phyloP scores from a whole-genome alignment of 2,329 filamentous ascomycete species.

The Clonostachys chloroleuca region DNA sequence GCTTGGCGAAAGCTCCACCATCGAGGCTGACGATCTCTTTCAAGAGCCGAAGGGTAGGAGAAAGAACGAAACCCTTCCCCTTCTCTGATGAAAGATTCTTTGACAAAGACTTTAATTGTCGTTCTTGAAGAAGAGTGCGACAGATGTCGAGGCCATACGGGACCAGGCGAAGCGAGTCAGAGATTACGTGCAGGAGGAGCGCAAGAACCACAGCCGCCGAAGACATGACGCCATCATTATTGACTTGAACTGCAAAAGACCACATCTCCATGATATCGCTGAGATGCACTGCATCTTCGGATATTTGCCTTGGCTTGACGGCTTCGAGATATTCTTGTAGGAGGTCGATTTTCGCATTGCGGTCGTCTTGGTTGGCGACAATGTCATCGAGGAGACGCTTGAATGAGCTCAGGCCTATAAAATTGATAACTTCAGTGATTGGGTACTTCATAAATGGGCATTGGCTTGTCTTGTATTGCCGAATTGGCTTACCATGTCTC shows the following conservation, averaged over 20 bases:
- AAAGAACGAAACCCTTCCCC: slow-evolving; percentile 82
- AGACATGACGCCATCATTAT: slow-evolving; percentile 77
- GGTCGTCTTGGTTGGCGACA: slow-evolving; percentile 39
- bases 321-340: slow-evolving; percentile 65
- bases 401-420: slow-evolving; percentile 60
- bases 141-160: slow-evolving; percentile 74
- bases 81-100: slow-evolving; percentile 76
- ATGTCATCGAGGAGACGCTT: slow-evolving; percentile 69
- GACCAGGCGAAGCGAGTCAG: slow-evolving; percentile 67
- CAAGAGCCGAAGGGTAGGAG: slow-evolving; percentile 79
- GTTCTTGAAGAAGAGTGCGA: slow-evolving; percentile 74
- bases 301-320: slow-evolving; percentile 39
- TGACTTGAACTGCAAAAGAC: slow-evolving; percentile 75
- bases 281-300: slow-evolving; percentile 57
- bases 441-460: background rate
- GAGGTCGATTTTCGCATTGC: slow-evolving; percentile 44
- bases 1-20: slow-evolving; percentile 73
- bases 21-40: slow-evolving; percentile 84
- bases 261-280: slow-evolving; percentile 82
- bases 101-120: slow-evolving; percentile 75
- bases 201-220: slow-evolving; percentile 77
- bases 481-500: slow-evolving; percentile 51
- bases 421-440: slow-evolving; percentile 1
- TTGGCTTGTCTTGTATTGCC: background rate
- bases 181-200: slow-evolving; percentile 74